phyloP scores from a whole-genome alignment of 768 basidiomycete genomes.

The Suillus occidentalis region DNA sequence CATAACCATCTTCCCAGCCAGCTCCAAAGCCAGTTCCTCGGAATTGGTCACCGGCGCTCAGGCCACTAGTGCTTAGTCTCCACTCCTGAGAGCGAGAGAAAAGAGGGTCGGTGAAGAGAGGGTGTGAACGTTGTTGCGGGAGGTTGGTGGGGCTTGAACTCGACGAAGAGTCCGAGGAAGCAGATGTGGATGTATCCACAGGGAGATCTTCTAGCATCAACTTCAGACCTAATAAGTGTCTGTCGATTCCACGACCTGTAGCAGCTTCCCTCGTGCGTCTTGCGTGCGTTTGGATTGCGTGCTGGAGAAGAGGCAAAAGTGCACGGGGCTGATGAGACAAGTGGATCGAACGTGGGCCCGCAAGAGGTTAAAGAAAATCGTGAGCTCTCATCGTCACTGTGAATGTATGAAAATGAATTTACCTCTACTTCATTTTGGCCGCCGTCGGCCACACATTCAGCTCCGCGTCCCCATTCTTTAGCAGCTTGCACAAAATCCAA shows the following conservation, averaged over 20 bases:
- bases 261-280: constrained; percentile 74
- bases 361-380: constrained; percentile 24
- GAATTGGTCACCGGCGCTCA: constrained; percentile 85
- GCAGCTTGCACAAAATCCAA: constrained; percentile 20
- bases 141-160: constrained; percentile 34
- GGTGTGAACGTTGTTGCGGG: not conserved
- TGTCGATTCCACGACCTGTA: constrained; percentile 82
- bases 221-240: constrained; percentile 85
- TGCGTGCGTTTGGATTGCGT: constrained; percentile 71
- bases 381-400: not conserved
- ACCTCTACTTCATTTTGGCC: not conserved
- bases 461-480: constrained; percentile 8
- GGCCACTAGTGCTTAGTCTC: constrained; percentile 87
- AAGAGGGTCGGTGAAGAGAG: constrained; percentile 75
- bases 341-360: constrained; percentile 8
- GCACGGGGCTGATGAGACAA: constrained; percentile 24
- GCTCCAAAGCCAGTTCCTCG: constrained; percentile 92
- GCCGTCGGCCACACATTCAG: not conserved
- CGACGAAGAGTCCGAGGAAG: not conserved
- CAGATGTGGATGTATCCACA: not conserved
- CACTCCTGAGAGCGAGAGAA: constrained; percentile 77
- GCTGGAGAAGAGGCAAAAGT: constrained; percentile 51
- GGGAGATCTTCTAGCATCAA: constrained; percentile 48
- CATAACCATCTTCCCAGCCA: constrained; percentile 82
- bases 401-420: not conserved